phyloP scores from a whole-genome alignment of 2,329 filamentous ascomycete genomes.

The Coniella vitis region DNA sequence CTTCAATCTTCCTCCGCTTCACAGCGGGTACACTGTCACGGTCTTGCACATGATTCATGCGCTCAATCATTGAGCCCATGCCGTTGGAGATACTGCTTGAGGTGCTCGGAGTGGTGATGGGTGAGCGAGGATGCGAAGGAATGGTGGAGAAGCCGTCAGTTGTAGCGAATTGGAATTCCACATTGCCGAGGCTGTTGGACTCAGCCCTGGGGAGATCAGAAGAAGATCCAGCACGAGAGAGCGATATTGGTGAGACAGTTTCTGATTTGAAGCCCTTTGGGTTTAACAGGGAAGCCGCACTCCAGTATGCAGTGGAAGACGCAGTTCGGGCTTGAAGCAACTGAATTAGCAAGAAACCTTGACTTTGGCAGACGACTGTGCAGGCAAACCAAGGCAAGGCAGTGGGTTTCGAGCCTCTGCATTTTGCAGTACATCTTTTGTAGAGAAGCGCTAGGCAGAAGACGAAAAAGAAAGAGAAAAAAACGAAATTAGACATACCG shows the following conservation, averaged over 20 bases:
- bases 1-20: conserved; percentile 58
- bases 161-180: conserved; percentile 31
- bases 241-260: conserved; percentile 22
- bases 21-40: conserved; percentile 51
- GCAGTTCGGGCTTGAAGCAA: conserved; percentile 22
- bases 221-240: conserved; percentile 16
- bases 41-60: conserved; percentile 66
- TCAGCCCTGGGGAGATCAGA: conserved; percentile 20
- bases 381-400: too few species aligned
- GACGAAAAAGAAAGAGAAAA: background rate
- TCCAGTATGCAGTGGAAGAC: conserved; percentile 25
- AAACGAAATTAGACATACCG: conserved; percentile 23
- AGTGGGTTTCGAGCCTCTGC: too few species aligned
- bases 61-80: conserved; percentile 61
- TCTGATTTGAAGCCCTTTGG: conserved; percentile 28
- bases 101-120: background rate
- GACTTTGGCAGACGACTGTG: too few species aligned
- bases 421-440: background rate
- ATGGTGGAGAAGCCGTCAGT: conserved; percentile 20
- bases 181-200: conserved; percentile 21
- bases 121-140: conserved; percentile 5
- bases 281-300: conserved; percentile 34
- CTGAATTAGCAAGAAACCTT: too few species aligned
- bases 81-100: conserved; percentile 27
- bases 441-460: background rate